Percentiles rank a stretch among this genome's conserved stretches.
phyloP scores from a whole-genome alignment of 139 green algal genomes.

The Picochlorum sp. region DNA sequence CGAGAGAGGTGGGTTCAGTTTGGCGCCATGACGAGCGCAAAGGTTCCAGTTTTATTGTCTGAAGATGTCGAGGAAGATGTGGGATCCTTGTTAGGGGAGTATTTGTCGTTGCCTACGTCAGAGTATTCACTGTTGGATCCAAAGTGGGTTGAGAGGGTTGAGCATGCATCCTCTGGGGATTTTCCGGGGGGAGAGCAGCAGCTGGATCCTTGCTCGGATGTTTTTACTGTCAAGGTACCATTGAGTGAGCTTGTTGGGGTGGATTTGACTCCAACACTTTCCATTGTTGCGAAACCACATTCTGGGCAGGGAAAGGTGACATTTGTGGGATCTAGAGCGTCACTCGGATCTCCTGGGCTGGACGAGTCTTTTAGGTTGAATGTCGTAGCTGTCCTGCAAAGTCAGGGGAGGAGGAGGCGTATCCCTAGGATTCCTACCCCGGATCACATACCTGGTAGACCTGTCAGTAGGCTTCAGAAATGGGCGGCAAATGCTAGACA shows the following conservation, averaged over 20 bases:
- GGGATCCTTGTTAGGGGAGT: constrained; percentile 11
- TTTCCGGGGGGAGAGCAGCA: background rate
- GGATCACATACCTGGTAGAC: constrained; percentile 26
- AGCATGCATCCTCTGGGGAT: background rate
- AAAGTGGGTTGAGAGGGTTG: constrained; percentile 20
- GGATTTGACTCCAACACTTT: constrained; percentile 20
- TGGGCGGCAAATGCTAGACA: constrained; percentile 16
- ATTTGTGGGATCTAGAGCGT: constrained; percentile 12
- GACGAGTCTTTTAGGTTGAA: constrained; percentile 24
- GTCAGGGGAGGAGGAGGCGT: background rate
- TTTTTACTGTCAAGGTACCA: constrained; percentile 23
- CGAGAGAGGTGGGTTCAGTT: constrained; percentile 29
- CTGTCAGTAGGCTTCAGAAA: constrained; percentile 20
- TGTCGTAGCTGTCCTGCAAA: constrained; percentile 16
- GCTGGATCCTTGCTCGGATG: constrained; percentile 3
- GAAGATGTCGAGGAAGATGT: background rate
- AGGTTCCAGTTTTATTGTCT: background rate
- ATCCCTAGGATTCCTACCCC: constrained; percentile 5
- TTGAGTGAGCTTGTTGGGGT: constrained; percentile 22
- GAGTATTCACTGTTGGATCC: constrained; percentile 33
- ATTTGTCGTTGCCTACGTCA: constrained; percentile 22
- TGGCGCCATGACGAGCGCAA: background rate
- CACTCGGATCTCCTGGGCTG: constrained; percentile 17
- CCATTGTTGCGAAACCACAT: constrained; percentile 3
- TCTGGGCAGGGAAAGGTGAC: constrained; percentile 11